Conservation (phyloP, 139 green algal species). For the Pseudopediastrum boryanum region DNA sequence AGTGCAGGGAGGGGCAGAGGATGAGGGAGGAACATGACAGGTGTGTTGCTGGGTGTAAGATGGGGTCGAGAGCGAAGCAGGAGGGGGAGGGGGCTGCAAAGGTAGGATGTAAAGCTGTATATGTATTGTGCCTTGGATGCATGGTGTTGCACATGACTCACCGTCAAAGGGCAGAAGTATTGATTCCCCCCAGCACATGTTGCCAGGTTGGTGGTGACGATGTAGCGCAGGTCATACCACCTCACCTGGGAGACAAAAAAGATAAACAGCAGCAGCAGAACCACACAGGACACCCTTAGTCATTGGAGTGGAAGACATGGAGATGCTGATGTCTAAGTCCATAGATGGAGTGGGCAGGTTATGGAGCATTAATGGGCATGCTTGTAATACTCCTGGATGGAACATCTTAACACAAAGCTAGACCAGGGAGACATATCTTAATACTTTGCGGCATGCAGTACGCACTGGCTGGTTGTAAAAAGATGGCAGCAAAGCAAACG, state of each 20-base stretch:
- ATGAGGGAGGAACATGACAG: neutral
- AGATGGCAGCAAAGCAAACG: no score
- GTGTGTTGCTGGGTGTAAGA: no score
- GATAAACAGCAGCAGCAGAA: neutral
- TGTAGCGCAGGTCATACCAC: conserved; percentile 27
- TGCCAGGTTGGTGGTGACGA: conserved; percentile 7
- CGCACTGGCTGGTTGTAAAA: no score
- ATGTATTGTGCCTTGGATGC: neutral
- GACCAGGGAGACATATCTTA: no score
- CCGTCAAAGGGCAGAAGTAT: conserved; percentile 21
- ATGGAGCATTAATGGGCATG: neutral
- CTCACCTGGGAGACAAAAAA: conserved; percentile 3
- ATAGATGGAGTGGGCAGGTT: neutral
- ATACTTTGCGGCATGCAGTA: no score
- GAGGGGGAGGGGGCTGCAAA: neutral
- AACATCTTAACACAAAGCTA: no score
- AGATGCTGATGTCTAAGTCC: neutral
- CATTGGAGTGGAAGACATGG: neutral
- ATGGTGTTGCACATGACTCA: neutral
- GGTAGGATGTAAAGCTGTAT: neutral
- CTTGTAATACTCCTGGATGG: no score
- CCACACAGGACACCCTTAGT: neutral
- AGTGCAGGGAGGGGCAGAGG: neutral
- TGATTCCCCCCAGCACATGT: conserved; percentile 18
- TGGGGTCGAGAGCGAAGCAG: no score